Base-by-base conservation (phyloP, 2,329 filamentous ascomycete genomes). In the Verticillium nubilum region DNA sequence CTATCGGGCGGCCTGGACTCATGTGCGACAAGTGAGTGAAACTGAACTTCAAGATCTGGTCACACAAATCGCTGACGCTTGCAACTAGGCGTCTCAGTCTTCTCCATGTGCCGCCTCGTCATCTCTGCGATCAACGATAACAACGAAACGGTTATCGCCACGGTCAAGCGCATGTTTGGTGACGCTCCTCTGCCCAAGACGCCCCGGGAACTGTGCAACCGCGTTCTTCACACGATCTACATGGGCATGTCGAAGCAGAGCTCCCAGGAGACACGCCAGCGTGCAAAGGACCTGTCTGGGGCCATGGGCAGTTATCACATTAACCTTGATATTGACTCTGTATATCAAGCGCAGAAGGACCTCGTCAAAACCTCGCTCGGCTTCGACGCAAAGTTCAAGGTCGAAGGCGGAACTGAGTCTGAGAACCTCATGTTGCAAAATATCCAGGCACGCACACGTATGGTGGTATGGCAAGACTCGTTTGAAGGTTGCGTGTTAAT, bases 171-270 rank as follows among this genome's bases (percentile, higher is more conserved):
- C 15, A 64, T 77, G 25, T 70, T 70, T 7, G 68, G 65, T 2
- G 70, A 70, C 55, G 60, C 61, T 2, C 63, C 69, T 57, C 61
- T 84, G 1, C 84, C 85, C 4, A 76, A 73, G 28, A 82, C 79
- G 0, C 76, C 85, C 2, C 77, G 88, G 67, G 84, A 87, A 47
- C 77, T 89, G 55, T 71, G 71, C 37, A 67, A 84, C 78, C 63
- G 66, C 29, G 58, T 74, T 10, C 68, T 73, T 5, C 65, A 68
- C 64, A 91, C 87, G 1, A 78, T 80, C 54, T 91, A 86, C 72
- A 88, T 91, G 85, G 90, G 89, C 12, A 92, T 86, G 67, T 75
- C 80, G 64, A 84, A 88, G 63, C 88, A 87, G 50, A 86, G 83
- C 56, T 86, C 82, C 26, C 74, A 76, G 50, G 88, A 91, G 63